These are phyloP conservation scores for Eucalyptus cloeziana DNA, from an alignment of 345 rosid genomes.

Conservation along the genomic window DNA sequence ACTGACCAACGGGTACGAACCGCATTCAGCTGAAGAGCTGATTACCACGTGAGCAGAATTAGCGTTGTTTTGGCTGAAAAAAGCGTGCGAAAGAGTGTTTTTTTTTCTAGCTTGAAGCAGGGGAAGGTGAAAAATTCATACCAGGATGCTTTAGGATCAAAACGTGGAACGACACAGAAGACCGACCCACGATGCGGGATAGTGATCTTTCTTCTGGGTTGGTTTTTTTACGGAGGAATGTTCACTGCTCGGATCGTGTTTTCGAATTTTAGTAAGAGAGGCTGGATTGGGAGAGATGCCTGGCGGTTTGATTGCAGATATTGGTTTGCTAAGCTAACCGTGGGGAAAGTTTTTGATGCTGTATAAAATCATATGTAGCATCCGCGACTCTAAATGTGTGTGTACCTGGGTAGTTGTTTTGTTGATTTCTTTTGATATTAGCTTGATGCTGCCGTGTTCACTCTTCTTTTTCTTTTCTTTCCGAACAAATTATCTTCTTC, in stretches of 20 bases:
- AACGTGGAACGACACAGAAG: not conserved
- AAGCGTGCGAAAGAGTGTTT: not conserved
- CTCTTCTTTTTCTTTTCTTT: not conserved
- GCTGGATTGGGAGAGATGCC: not conserved
- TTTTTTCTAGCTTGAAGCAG: not conserved
- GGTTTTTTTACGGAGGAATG: not conserved
- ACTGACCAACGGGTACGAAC: rapidly evolving
- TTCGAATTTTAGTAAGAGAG: not conserved
- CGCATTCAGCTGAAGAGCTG: not conserved
- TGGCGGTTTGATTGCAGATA: not conserved
- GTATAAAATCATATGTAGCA: not conserved
- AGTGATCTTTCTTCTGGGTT: not conserved
- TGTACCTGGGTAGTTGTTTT: not conserved
- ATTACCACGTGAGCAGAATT: not conserved
- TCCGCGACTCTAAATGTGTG: not conserved
- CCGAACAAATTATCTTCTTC: not conserved
- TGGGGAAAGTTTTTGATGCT: not conserved
- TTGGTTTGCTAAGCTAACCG: not conserved
- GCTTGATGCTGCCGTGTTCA: not conserved
- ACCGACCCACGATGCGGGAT: not conserved
- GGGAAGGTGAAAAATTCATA: not conserved
- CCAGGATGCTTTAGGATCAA: not conserved
- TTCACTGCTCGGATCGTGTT: not conserved
- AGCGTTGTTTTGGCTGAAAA: not conserved
- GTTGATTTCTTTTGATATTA: not conserved